Evolutionary conservation across 73 alveolate genomes (phyloP), one percentile per base, ranked within the genome.

Genomic region (Symbiodinium natans): DNA sequence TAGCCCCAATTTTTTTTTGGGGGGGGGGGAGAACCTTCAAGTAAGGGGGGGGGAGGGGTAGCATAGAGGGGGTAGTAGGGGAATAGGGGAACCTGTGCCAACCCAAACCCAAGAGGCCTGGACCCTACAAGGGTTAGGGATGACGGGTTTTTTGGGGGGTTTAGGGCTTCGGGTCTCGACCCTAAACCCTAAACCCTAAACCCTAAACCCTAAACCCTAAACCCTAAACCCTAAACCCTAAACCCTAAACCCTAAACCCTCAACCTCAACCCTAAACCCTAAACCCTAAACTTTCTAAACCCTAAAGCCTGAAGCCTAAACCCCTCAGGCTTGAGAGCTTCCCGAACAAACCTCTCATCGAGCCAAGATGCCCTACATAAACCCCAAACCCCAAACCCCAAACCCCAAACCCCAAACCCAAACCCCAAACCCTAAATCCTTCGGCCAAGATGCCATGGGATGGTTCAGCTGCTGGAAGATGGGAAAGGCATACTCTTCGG

Each of bases 401-500:
- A 56, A 56, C 74, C 74, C 74, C 38, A 46, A 46, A 46, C 59
- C 59, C 59, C 59, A 46, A 46, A 13, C 59, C 59, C 59, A 21
- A 74, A 74, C 33, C 40, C 33, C 17, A 56, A 8, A 56, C 74
- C 74, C 74, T 56, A 56, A 19, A 56, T 4, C 74, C 74, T 19
- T 8, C 6, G 25, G 40, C 17, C 77, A 34, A 27, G 77, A 4
- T 27, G 77, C 77, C 98, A 92, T 92, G 19, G 98, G 98, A 33
- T 92, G 98, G 80, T 41, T 89, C 8, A 92, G 98, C 54, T 92
- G 87, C 33, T 92, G 89, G 31, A 92, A 92, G 41, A 92, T 92
- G 8, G 98, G 98, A 54, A 92, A 42, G 39, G 98, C 98, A 36
- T 92, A 92, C 56, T 92, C 98, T 63, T 88, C 95, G 38, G 89